Conservation (phyloP, 2,329 filamentous ascomycete genomes). For the Boeremia exigua region DNA sequence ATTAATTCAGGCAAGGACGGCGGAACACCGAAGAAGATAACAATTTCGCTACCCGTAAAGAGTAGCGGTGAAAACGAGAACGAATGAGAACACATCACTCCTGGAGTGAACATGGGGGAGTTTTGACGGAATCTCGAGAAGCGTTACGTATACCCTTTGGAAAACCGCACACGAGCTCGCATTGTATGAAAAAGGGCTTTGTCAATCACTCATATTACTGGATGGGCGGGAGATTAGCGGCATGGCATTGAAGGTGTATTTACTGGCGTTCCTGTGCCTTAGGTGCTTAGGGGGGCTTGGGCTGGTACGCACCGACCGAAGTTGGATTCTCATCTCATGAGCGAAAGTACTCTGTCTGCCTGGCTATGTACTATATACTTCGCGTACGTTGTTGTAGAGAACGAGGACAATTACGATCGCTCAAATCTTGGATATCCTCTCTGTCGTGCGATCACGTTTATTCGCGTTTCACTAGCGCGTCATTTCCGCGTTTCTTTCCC, state of each 20-base stretch:
- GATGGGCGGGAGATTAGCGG: constrained; percentile 25
- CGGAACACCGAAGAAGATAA: constrained; percentile 49
- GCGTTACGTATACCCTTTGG: constrained; percentile 44
- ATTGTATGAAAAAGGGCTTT: constrained; percentile 43
- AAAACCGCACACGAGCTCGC: constrained; percentile 29
- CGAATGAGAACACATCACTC: constrained; percentile 23
- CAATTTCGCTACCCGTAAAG: constrained; percentile 49
- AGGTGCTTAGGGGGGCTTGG: neutral
- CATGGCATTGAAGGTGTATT: constrained; percentile 38
- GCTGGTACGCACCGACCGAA: neutral
- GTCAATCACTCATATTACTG: constrained; percentile 25
- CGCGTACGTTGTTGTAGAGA: neutral
- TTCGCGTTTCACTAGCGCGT: constrained; percentile 17
- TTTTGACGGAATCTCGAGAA: constrained; percentile 9
- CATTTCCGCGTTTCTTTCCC: constrained; percentile 9
- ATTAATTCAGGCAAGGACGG: constrained; percentile 53
- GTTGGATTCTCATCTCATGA: neutral
- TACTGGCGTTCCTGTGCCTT: constrained; percentile 26
- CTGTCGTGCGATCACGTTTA: constrained; percentile 14
- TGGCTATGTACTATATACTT: constrained; percentile 17
- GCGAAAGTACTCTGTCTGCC: neutral
- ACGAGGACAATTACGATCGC: neutral
- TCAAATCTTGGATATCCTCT: neutral
- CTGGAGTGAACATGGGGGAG: constrained; percentile 5
- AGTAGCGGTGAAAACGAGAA: constrained; percentile 41